A percentile compares a stretch with the other conserved stretches of the same genome.
phyloP scores from a whole-genome alignment of 2,329 filamentous ascomycete species.

The Rutstroemia sp. region DNA sequence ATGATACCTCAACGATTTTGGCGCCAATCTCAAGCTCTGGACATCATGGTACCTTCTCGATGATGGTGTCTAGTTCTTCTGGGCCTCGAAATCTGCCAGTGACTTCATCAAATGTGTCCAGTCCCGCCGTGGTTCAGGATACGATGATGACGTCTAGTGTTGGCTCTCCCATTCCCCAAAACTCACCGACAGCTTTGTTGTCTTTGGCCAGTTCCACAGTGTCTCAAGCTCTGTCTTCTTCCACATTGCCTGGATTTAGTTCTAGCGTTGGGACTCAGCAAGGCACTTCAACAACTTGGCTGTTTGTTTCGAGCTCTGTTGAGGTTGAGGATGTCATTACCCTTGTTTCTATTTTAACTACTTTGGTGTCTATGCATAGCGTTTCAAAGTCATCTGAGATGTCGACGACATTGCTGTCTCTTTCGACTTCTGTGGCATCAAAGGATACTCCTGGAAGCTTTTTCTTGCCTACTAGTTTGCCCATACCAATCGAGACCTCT shows the following conservation, averaged over 20 bases:
- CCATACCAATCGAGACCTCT: background rate
- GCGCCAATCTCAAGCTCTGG: background rate
- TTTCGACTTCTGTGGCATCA: background rate
- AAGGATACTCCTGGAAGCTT: background rate
- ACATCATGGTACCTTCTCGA: too few species aligned
- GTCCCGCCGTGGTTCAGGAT: background rate
- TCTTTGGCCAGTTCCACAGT: background rate
- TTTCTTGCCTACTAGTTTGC: too few species aligned
- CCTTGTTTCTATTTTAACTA: too few species aligned
- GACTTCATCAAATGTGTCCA: background rate
- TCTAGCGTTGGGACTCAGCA: too few species aligned
- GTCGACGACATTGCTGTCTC: background rate
- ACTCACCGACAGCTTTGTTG: background rate
- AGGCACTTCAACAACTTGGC: too few species aligned
- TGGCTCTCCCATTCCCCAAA: background rate
- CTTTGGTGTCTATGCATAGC: too few species aligned
- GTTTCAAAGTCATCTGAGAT: too few species aligned
- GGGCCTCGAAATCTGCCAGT: background rate
- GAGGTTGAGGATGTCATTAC: too few species aligned
- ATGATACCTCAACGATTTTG: background rate
- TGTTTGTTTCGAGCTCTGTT: too few species aligned
- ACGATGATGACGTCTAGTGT: too few species aligned
- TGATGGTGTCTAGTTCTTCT: background rate
- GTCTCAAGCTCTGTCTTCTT: background rate
- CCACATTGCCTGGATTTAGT: background rate